Conservation (phyloP, 2,329 filamentous ascomycete species). For the Colletotrichum euphorbiae region DNA sequence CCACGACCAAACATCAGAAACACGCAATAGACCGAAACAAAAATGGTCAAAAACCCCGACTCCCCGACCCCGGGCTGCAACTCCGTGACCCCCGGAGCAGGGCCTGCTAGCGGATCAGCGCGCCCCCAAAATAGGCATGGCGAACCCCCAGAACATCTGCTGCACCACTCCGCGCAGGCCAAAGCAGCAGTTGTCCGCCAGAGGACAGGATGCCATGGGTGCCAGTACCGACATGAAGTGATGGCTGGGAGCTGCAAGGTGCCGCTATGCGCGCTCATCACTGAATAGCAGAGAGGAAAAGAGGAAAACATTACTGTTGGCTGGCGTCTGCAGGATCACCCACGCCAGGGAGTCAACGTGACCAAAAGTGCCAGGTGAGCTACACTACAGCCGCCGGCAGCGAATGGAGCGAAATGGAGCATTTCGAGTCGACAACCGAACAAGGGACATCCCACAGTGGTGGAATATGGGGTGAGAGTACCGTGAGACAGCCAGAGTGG, state of each 20-base stretch:
- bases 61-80: conserved; percentile 27
- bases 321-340: not conserved
- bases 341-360: not conserved
- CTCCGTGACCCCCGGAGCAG: conserved; percentile 32
- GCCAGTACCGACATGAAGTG: too few relatives aligned
- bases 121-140: conserved; percentile 26
- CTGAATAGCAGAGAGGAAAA: not conserved
- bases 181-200: not conserved
- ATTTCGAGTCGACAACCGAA: conserved; percentile 22
- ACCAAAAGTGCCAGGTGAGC: not conserved
- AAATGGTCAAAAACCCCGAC: conserved; percentile 22
- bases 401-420: not conserved
- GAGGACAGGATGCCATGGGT: too few relatives aligned
- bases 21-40: conserved; percentile 14
- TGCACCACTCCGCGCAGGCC: not conserved
- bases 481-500: conserved; percentile 20
- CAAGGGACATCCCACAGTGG: conserved; percentile 18
- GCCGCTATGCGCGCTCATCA: not conserved
- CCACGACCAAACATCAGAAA: not conserved
- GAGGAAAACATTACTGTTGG: not conserved
- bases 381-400: not conserved
- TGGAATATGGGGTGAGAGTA: conserved; percentile 9
- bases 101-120: conserved; percentile 33
- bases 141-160: not conserved
- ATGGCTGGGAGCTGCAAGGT: not conserved